phyloP scores from a whole-genome alignment of 1,139 yeast species.

The Sugiyamaella japonica region DNA sequence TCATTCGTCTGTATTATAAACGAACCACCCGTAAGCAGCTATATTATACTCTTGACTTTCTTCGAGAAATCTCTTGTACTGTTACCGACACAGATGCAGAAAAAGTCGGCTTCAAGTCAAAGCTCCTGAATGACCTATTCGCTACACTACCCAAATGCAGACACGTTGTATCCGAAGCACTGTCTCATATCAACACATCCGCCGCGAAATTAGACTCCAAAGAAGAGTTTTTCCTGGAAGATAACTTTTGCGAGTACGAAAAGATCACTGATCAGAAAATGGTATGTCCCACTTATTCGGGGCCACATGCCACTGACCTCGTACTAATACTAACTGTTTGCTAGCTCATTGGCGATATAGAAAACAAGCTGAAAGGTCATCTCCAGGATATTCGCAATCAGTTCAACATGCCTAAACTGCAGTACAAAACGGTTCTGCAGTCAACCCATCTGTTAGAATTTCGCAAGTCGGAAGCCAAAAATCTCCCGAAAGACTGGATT shows the following conservation, averaged over 20 bases:
- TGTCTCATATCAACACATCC: conserved; percentile 56
- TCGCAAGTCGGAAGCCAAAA: conserved; percentile 55
- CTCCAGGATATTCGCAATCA: conserved; percentile 47
- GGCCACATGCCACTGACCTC: not conserved
- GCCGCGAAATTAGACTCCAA: conserved; percentile 57
- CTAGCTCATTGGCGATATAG: conserved; percentile 33
- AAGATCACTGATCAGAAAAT: conserved; percentile 39
- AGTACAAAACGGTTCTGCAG: conserved; percentile 61
- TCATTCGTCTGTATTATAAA: conserved; percentile 69
- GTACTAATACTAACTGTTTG: not conserved
- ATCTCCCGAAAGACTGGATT: conserved; percentile 72
- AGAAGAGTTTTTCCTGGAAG: conserved; percentile 36
- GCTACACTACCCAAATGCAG: conserved; percentile 28
- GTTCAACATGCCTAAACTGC: conserved; percentile 59
- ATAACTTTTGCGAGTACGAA: conserved; percentile 44
- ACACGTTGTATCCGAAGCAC: conserved; percentile 33
- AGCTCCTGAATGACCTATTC: conserved; percentile 30
- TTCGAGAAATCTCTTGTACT: conserved; percentile 31
- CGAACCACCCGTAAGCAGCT: conserved; percentile 63
- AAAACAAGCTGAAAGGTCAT: conserved; percentile 51
- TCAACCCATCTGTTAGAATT: conserved; percentile 64
- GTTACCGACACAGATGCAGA: conserved; percentile 20
- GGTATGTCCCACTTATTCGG: conserved; percentile 17
- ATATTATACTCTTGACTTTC: conserved; percentile 52
- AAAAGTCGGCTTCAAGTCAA: conserved; percentile 24